phyloP scores from a whole-genome alignment of 306 rosid genomes.

The Castanea mollissima region DNA sequence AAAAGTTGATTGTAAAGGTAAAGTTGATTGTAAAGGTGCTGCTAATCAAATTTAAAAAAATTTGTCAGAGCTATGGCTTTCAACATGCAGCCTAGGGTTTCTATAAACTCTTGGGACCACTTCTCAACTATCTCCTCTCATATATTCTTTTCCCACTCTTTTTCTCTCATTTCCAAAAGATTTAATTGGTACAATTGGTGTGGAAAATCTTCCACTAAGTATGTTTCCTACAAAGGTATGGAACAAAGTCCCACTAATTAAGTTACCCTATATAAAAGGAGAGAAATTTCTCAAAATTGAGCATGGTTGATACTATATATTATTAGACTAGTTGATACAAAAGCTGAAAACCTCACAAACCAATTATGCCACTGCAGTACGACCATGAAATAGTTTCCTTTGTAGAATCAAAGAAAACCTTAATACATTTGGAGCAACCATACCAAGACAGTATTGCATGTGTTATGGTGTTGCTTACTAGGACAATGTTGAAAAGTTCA shows the following conservation, averaged over 20 bases:
- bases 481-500: conserved; percentile 18
- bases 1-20: conserved; percentile 25
- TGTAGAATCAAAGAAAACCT: conserved; percentile 12
- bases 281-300: neutral
- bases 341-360: conserved; percentile 12
- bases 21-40: conserved; percentile 24
- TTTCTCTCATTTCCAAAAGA: conserved; percentile 15
- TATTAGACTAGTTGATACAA: neutral
- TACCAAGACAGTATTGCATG: neutral
- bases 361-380: conserved; percentile 1
- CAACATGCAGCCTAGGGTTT: conserved; percentile 19
- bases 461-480: conserved; percentile 9
- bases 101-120: conserved; percentile 57
- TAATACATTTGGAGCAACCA: neutral
- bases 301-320: neutral
- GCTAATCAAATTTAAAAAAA: conserved; percentile 19
- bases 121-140: conserved; percentile 50
- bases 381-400: neutral
- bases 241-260: neutral
- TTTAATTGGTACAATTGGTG: neutral
- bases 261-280: neutral
- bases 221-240: neutral
- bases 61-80: conserved; percentile 50
- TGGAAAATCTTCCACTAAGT: neutral
- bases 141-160: neutral